phyloP scores from a whole-genome alignment of 306 rosid genomes.

The Casuarina cunninghamiana region DNA sequence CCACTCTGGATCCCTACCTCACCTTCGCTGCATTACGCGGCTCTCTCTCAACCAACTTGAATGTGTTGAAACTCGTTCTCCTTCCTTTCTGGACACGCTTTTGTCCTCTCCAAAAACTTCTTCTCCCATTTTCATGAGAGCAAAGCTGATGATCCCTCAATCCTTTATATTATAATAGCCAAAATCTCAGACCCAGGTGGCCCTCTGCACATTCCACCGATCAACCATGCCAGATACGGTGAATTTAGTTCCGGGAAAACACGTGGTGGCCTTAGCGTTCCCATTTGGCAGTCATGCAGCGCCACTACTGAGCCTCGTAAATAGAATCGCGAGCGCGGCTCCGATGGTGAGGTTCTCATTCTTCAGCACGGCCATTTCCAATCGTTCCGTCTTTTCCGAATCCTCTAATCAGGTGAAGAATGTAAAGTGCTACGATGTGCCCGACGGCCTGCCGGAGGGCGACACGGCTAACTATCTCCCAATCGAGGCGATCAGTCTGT shows the following conservation, averaged over 20 bases:
- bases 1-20: too few species aligned
- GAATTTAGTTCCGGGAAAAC: conserved; percentile 19
- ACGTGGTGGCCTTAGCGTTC: conserved; percentile 65
- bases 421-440: conserved; percentile 38
- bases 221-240: background rate
- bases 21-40: background rate
- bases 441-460: conserved; percentile 60
- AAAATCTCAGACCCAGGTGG: background rate
- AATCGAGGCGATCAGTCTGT: conserved; percentile 22
- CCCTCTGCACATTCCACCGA: background rate
- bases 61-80: background rate
- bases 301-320: conserved; percentile 51
- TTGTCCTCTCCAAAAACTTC: background rate
- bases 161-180: too few species aligned
- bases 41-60: background rate
- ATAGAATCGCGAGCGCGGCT: conserved; percentile 36
- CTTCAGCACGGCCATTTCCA: conserved; percentile 45
- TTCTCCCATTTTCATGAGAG: too few species aligned
- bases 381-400: conserved; percentile 27
- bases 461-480: conserved; percentile 31
- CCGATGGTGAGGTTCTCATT: conserved; percentile 49
- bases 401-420: background rate
- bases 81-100: background rate
- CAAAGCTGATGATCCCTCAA: too few species aligned
- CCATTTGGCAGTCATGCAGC: conserved; percentile 75